A percentile compares a stretch with the other conserved stretches of the same genome.
These are phyloP conservation scores for Nothophoma quercina DNA, from an alignment of 2,329 filamentous ascomycete species.

Conservation along the genomic window DNA sequence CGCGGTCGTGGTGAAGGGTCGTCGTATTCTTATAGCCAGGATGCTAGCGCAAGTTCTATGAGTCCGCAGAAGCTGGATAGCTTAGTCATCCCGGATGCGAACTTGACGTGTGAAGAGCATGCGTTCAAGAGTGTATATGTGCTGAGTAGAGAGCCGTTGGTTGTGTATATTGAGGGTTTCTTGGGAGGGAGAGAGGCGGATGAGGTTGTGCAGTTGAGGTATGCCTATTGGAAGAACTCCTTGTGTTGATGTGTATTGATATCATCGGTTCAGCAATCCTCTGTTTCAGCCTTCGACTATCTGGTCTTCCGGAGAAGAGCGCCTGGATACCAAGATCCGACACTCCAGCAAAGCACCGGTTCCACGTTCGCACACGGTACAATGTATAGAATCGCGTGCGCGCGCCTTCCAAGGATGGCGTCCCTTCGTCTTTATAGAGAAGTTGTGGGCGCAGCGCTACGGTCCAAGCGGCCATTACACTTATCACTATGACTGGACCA, in stretches of 20 bases:
- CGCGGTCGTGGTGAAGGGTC: constrained; percentile 12
- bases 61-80: constrained; percentile 40
- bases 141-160: constrained; percentile 61
- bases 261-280: constrained; percentile 54
- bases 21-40: constrained; percentile 19
- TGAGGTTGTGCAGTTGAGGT: constrained; percentile 64
- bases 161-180: constrained; percentile 67
- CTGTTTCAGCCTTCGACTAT: constrained; percentile 64
- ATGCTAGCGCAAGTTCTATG: constrained; percentile 13
- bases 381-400: constrained; percentile 67
- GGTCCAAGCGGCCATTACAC: constrained; percentile 65
- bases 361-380: constrained; percentile 55
- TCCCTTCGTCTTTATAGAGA: constrained; percentile 65
- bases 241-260: no score
- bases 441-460: constrained; percentile 68
- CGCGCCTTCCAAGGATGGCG: constrained; percentile 68
- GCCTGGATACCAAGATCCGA: constrained; percentile 58
- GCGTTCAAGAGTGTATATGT: constrained; percentile 55
- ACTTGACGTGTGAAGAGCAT: constrained; percentile 51
- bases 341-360: constrained; percentile 60
- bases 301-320: constrained; percentile 58
- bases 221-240: constrained; percentile 12
- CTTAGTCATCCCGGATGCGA: constrained; percentile 51
- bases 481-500: constrained; percentile 64
- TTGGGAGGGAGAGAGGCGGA: constrained; percentile 57